Evolutionary conservation across 2,329 filamentous ascomycete species (phyloP).

Genomic region (Pleurostoma richardsiae): DNA sequence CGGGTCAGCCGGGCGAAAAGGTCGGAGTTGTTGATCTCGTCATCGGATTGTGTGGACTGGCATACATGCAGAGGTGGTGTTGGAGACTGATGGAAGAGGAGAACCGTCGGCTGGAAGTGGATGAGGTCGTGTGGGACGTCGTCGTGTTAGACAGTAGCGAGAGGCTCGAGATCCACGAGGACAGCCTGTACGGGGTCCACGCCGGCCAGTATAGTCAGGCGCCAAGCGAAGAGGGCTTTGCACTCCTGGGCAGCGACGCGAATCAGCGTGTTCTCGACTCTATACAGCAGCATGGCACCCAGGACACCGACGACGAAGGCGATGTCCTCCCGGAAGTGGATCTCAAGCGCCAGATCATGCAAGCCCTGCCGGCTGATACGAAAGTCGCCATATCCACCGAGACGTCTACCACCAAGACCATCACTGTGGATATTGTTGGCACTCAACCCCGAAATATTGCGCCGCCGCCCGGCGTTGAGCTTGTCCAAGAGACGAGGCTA

Average conservation of each 20-base stretch:
- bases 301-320: conserved; percentile 24
- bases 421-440: conserved; percentile 59
- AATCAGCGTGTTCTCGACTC: conserved; percentile 23
- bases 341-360: conserved; percentile 49
- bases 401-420: conserved; percentile 55
- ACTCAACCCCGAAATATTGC: conserved; percentile 43
- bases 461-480: conserved; percentile 53
- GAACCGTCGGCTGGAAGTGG: conserved; percentile 35
- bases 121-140: conserved; percentile 62
- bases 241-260: conserved; percentile 14
- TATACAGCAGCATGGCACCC: conserved; percentile 25
- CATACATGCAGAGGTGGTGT: conserved; percentile 56
- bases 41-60: conserved; percentile 54
- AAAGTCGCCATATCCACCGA: conserved; percentile 57
- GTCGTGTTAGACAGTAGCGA: conserved; percentile 56
- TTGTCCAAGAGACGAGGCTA: conserved; percentile 43
- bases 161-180: conserved; percentile 48
- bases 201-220: conserved; percentile 15
- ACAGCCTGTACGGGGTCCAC: conserved; percentile 25
- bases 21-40: conserved; percentile 58
- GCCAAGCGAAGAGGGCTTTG: conserved; percentile 3
- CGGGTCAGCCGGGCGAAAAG: conserved; percentile 51
- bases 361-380: conserved; percentile 48
- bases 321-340: conserved; percentile 40
- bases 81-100: conserved; percentile 46